Evolutionary conservation across 2,329 filamentous ascomycete genomes (phyloP), one percentile per base, ranked within the genome.

Genomic region (Diaporthe destruens): DNA sequence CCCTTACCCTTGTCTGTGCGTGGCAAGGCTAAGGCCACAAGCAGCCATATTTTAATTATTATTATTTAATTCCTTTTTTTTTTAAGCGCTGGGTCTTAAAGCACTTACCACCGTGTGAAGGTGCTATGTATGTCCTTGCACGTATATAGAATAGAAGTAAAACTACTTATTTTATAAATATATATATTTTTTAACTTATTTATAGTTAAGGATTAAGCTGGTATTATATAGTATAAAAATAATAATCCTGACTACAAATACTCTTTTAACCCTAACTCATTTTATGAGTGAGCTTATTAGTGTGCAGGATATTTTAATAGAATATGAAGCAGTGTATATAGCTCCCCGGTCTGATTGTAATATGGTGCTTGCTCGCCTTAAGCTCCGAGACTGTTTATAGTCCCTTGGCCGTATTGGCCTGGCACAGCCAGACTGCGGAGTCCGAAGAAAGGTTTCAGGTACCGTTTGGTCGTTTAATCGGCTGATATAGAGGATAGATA

Each of bases 181-280:
- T n/a, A n/a, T n/a, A n/a, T n/a, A n/a, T n/a, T n/a, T n/a, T n/a
- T n/a, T n/a, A n/a, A n/a, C n/a, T n/a, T n/a, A n/a, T n/a, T n/a
- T 86, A 78, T 93, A 94, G 80, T 94, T 93, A 5, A 87, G 89
- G 79, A 94, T 94, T 0, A 94, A 81, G 0, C 91, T 92, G 0
- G 92, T 92, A 0, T 92, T 91, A 75, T 88, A 94, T 0, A n/a
- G n/a, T n/a, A n/a, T n/a, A n/a, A n/a, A n/a, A n/a, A n/a, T n/a
- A n/a, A n/a, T n/a, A n/a, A n/a, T 68, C 34, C 65, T 47, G 4
- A 16, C 32, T 8, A 68, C 53, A 2, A 68, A 47, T 18, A 47
- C 65, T 39, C 65, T 47, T 47, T 68, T 68, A 4, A 68, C 56
- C 16, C 65, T 47, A 14, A 68, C 32, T 1, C 56, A 68, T 29